Conservation (phyloP, 2,329 filamentous ascomycete species). For the Xylariaceae sp. region DNA sequence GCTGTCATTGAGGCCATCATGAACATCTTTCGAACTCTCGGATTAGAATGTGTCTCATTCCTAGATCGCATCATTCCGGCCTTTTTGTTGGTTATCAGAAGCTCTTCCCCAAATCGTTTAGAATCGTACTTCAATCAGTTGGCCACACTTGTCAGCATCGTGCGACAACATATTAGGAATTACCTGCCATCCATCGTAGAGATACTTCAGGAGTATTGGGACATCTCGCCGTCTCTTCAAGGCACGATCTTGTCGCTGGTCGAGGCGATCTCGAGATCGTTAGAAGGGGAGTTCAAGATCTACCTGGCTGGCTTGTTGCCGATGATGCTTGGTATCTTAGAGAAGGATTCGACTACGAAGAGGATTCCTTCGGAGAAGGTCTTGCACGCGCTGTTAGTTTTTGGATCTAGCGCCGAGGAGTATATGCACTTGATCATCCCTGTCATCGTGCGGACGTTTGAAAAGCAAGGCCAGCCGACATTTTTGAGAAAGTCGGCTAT, state of each 20-base stretch:
- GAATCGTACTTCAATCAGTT: conserved; percentile 99
- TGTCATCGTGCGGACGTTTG: conserved; percentile 92
- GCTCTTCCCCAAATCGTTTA: conserved; percentile 76
- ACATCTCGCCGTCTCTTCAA: conserved; percentile 79
- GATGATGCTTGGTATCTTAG: conserved; percentile 91
- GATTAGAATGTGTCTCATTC: conserved; percentile 94
- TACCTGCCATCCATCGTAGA: conserved; percentile 87
- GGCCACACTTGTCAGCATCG: conserved; percentile 90
- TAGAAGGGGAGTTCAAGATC: conserved; percentile 98
- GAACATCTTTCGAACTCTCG: conserved; percentile 96
- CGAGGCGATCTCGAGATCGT: conserved; percentile 89
- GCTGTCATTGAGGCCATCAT: conserved; percentile 97
- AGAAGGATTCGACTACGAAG: conserved; percentile 79
- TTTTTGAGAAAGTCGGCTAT: conserved; percentile 87
- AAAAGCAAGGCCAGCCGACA: conserved; percentile 81
- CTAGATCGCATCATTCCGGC: conserved; percentile 93
- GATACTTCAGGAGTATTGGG: conserved; percentile 90
- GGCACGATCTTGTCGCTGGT: conserved; percentile 90
- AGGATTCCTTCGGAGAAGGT: conserved; percentile 88
- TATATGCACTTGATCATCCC: conserved; percentile 99
- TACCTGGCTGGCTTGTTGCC: conserved; percentile 89
- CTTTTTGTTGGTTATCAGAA: conserved; percentile 87
- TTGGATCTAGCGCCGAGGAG: conserved; percentile 93
- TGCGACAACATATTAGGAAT: conserved; percentile 93
- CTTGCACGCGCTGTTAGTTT: conserved; percentile 92